Evolutionary conservation across 192 early-diverging fungal genomes (phyloP).

Genomic region (Entomortierella beljakovae): DNA sequence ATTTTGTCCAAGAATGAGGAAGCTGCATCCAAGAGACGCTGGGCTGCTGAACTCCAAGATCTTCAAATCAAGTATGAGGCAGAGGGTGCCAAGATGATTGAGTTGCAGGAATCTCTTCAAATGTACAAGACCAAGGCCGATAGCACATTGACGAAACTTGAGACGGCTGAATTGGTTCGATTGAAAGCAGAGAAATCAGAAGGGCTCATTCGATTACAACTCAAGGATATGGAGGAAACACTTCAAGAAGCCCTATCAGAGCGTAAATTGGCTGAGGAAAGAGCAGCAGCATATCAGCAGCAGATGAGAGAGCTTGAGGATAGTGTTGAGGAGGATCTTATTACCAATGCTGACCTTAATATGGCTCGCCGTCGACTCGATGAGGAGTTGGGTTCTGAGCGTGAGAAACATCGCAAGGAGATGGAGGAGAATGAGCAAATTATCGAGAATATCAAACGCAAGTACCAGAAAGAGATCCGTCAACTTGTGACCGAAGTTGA

Average conservation of each 20-base stretch:
- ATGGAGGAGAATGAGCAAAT: slow-evolving; percentile 79
- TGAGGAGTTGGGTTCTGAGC: slow-evolving; percentile 76
- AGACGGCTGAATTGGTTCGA: slow-evolving; percentile 74
- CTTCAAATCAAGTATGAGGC: slow-evolving; percentile 69
- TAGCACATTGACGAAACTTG: slow-evolving; percentile 64
- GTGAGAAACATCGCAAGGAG: slow-evolving; percentile 79
- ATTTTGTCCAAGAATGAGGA: slow-evolving; percentile 73
- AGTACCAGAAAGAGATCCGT: slow-evolving; percentile 89
- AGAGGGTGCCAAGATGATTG: slow-evolving; percentile 69
- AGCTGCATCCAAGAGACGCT: slow-evolving; percentile 62
- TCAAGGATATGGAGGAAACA: slow-evolving; percentile 76
- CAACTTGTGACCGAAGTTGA: slow-evolving; percentile 85
- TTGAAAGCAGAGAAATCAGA: slow-evolving; percentile 84
- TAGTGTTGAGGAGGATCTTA: slow-evolving; percentile 79
- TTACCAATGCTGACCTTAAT: slow-evolving; percentile 75
- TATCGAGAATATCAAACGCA: slow-evolving; percentile 79
- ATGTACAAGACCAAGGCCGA: slow-evolving; percentile 70
- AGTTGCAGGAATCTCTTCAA: slow-evolving; percentile 65
- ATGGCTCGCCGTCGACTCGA: slow-evolving; percentile 80
- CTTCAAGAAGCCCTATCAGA: slow-evolving; percentile 73
- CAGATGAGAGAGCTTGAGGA: slow-evolving; percentile 79
- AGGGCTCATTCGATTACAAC: slow-evolving; percentile 68
- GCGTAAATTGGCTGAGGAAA: slow-evolving; percentile 73
- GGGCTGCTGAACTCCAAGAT: slow-evolving; percentile 72
- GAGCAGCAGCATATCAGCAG: slow-evolving; percentile 71